Percentiles rank a stretch among this genome's conserved stretches.
Evolutionary conservation across 495 filamentous ascomycete species (phyloP).

Genomic region (Amniculicola lignicola): DNA sequence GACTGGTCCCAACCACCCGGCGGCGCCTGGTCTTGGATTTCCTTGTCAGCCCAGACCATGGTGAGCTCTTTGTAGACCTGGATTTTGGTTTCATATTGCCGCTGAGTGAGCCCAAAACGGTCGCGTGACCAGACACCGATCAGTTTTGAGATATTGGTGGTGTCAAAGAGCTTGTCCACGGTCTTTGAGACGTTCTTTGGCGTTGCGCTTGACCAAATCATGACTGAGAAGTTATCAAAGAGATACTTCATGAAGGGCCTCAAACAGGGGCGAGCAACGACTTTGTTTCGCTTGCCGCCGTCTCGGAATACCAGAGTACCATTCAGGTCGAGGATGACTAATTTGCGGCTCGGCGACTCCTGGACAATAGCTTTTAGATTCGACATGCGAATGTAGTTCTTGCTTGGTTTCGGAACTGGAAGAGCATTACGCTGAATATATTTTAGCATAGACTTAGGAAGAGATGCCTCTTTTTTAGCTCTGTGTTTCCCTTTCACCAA

Average conservation of each 20-base stretch:
- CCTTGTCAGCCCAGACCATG: slow-evolving; percentile 62
- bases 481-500: too few species aligned
- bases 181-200: slow-evolving; percentile 66
- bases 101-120: slow-evolving; percentile 59
- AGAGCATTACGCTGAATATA: slow-evolving; percentile 1
- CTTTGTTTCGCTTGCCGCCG: slow-evolving; percentile 43
- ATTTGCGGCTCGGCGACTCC: slow-evolving; percentile 48
- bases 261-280: slow-evolving; percentile 61
- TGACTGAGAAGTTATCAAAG: slow-evolving; percentile 61
- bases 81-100: slow-evolving; percentile 65
- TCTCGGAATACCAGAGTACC: slow-evolving; percentile 80
- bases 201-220: slow-evolving; percentile 87
- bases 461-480: too few species aligned
- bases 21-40: slow-evolving; percentile 54
- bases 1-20: slow-evolving; percentile 62
- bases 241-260: slow-evolving; percentile 63
- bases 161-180: slow-evolving; percentile 52
- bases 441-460: slow-evolving; percentile 9
- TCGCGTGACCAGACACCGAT: slow-evolving; percentile 80
- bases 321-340: slow-evolving; percentile 89
- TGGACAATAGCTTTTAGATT: slow-evolving; percentile 35
- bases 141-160: slow-evolving; percentile 46
- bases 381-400: slow-evolving; percentile 48
- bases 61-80: slow-evolving; percentile 85
- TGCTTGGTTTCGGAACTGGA: slow-evolving; percentile 43